phyloP scores from a whole-genome alignment of 164 flowering plant genomes.

The Berberis vulgaris region DNA sequence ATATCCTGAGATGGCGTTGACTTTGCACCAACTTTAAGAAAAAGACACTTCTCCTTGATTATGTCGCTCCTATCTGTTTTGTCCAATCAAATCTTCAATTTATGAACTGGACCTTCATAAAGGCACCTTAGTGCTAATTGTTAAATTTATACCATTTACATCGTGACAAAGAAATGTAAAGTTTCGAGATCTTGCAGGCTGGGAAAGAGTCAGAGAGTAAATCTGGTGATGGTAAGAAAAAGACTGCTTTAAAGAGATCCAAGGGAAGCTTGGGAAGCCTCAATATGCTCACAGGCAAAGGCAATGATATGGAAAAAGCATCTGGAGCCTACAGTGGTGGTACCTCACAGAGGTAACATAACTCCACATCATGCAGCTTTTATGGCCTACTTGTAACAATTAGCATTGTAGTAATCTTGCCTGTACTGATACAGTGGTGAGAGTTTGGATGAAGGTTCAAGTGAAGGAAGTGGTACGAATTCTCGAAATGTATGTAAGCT shows the following conservation, averaged over 20 bases:
- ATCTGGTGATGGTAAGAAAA: conserved; percentile 19
- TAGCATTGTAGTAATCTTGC: conserved; percentile 5
- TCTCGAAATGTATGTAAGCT: conserved; percentile 19
- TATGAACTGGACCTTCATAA: too few relatives aligned
- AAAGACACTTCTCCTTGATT: too few relatives aligned
- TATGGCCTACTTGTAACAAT: neutral
- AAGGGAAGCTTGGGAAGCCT: conserved; percentile 46
- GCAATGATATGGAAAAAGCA: conserved; percentile 29
- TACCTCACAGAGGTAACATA: conserved; percentile 18
- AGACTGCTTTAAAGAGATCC: conserved; percentile 19
- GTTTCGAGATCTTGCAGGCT: conserved; percentile 18
- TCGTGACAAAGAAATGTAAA: too few relatives aligned
- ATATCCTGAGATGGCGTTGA: too few relatives aligned
- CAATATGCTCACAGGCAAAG: conserved; percentile 40
- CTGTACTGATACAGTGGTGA: conserved; percentile 20
- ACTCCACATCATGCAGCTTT: neutral
- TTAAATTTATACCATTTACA: too few relatives aligned
- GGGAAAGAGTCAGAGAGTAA: conserved; percentile 21
- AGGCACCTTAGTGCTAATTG: too few relatives aligned
- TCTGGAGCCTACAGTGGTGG: conserved; percentile 27
- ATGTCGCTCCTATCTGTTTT: too few relatives aligned
- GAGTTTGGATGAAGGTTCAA: conserved; percentile 24
- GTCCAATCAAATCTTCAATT: too few relatives aligned
- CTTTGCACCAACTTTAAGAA: too few relatives aligned
- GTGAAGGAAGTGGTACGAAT: conserved; percentile 29